phyloP scores from a whole-genome alignment of 2,329 filamentous ascomycete genomes.

The Fusarium incarnatum region DNA sequence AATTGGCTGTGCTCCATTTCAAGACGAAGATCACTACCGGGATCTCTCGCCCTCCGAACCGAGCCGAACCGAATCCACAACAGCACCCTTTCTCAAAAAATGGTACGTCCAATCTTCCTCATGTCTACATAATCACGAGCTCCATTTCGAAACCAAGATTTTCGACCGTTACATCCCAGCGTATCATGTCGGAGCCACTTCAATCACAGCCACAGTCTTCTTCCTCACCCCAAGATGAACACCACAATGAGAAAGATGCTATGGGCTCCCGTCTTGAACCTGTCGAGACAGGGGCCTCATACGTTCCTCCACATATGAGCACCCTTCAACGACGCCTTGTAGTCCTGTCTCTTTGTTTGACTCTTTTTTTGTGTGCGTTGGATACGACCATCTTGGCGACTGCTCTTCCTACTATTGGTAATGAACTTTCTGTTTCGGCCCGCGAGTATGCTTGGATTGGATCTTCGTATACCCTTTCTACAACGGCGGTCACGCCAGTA shows the following conservation, averaged over 20 bases:
- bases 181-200: constrained; percentile 20
- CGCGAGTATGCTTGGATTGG: constrained; percentile 48
- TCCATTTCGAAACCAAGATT: neutral
- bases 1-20: neutral
- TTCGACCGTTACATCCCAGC: neutral
- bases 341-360: constrained; percentile 44
- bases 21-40: neutral
- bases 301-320: constrained; percentile 35
- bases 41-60: constrained; percentile 1
- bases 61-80: constrained; percentile 15
- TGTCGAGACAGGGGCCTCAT: constrained; percentile 37
- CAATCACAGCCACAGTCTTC: constrained; percentile 12
- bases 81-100: neutral
- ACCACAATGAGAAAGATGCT: constrained; percentile 9
- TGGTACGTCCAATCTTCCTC: constrained; percentile 6
- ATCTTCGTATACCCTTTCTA: constrained; percentile 44
- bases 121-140: constrained; percentile 24
- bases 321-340: constrained; percentile 39
- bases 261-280: constrained; percentile 30
- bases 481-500: constrained; percentile 39
- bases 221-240: constrained; percentile 15
- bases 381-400: constrained; percentile 48
- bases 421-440: constrained; percentile 33
- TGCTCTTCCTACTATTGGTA: constrained; percentile 46
- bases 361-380: constrained; percentile 42